Base-by-base conservation (phyloP, 139 green algal species). In the Closterium sp. region DNA sequence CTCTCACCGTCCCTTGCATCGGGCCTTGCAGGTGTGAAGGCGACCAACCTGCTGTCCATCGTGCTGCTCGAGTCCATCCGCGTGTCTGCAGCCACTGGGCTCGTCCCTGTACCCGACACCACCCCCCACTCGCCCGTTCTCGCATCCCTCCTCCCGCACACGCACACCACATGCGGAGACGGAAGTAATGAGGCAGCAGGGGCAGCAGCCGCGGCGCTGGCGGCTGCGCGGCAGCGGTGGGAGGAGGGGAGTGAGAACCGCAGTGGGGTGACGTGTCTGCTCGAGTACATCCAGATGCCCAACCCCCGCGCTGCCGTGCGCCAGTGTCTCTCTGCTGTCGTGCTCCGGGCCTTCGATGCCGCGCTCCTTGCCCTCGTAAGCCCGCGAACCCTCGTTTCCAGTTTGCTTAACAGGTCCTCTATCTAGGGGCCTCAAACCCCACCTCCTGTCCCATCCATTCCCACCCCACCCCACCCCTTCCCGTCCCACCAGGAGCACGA, bases 41-140 rank as follows among this genome's bases (percentile, higher is more conserved):
- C 87, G 6, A 93, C 90, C 21, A 33, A 93, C 25, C 69, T 93
- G 87, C 33, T 93, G 33, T 92, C 90, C 19, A 69, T 93, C 12
- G 19, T 85, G n/a, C 32, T 36, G 12, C 86, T 93, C 25, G 90
- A 93, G 38, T 66, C 30, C 6, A 28, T 91, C 25, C 88, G 88
- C 2, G 28, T 87, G 7, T 91, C 88, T 25, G n/a, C 83, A 32
- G 28, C 28, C 81, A 21, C n/a, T 19, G n/a, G 3, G 5, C 83
- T 86, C 30, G 83, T 86, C n/a, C 30, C 83, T 23, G n/a, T 34
- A 21, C 83, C 83, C n/a, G 30, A 33, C 83, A 86, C 30, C 83
- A 32, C 30, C 83, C 30, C 83, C 83, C 30, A 86, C 83, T 32
- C 83, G 30, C 9, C 83, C 30, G 28, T 23, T 23, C 83, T 83